Base-by-base conservation (phyloP, 2,329 filamentous ascomycete species). In the Diaporthe destruens region DNA sequence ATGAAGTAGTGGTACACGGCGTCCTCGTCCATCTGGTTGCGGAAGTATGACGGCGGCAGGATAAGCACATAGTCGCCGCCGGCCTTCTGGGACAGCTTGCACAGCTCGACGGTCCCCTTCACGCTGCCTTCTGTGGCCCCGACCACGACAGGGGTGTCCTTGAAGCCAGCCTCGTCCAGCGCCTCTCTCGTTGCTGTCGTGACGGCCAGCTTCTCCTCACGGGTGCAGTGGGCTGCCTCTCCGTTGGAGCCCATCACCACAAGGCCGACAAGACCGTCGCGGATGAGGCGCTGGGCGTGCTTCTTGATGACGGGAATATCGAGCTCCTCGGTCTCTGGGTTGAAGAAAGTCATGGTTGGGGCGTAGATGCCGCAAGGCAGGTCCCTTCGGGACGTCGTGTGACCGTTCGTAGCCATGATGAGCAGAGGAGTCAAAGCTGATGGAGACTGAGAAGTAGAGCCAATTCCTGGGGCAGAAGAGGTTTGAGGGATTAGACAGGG, bases 231-330 rank as follows among this genome's bases (percentile, higher is more conserved):
- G 71, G 94, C 92, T 32, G 94, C 94, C 85, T 97, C 94, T 74
- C 94, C 94, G 83, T 97, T 97, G 77, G 94, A 97, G 75, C 95
- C 94, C 92, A 96, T 94, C 76, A 92, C 92, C 55, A 96, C 93
- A 34, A 97, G 88, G 47, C 94, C 94, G 61, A 91, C 93, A 14
- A 97, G 89, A 11, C 95, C 95, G 72, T 90, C 93, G 80, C 91
- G 86, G 51, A 91, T 92, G 61, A 97, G 90, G 61, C 94, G 92
- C 76, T 93, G 90, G 32, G 93, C 93, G 80, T 97, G 94, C 80
- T 89, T 92, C 83, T 94, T 93, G 84, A 96, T 93, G 73, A 89
- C 89, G 47, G 92, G 87, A 75, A 95, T 90, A 80, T 97, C 94
- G 78, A 97, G 88, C 63, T 96, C 93, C 83, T 97, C 94, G 57